A percentile compares a stretch with the other conserved stretches of the same genome.
Conservation (phyloP, 495 filamentous ascomycete species). For the Cryomyces antarcticus region DNA sequence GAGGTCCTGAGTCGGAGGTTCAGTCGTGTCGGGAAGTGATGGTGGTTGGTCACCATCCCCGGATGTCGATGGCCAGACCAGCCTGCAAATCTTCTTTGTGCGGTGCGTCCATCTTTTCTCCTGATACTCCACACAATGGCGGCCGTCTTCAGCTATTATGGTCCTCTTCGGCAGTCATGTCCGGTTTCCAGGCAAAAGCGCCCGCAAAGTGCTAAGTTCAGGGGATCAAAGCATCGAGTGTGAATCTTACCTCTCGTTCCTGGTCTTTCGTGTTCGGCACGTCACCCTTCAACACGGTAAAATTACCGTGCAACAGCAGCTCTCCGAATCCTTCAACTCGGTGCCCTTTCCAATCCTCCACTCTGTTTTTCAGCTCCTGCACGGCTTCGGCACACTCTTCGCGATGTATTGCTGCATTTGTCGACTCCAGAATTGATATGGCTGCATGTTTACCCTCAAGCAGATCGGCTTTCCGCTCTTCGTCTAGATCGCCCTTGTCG, state of each 20-base stretch:
- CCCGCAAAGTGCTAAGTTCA: neutral
- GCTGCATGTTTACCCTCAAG: conserved; percentile 52
- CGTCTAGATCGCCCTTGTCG: conserved; percentile 55
- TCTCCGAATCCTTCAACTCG: conserved; percentile 78
- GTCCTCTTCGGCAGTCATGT: too few species aligned
- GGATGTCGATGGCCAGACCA: too few species aligned
- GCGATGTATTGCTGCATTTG: conserved; percentile 76
- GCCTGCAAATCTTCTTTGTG: too few species aligned
- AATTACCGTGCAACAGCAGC: conserved; percentile 75
- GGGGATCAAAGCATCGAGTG: neutral
- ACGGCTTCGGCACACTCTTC: conserved; percentile 64
- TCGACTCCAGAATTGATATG: conserved; percentile 53
- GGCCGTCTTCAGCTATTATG: too few species aligned
- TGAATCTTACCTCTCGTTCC: conserved; percentile 17
- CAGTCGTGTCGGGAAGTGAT: too few species aligned
- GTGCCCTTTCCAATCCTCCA: conserved; percentile 95
- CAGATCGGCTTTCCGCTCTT: conserved; percentile 46
- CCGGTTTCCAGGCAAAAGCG: neutral
- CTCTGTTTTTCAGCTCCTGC: conserved; percentile 57
- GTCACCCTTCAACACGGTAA: conserved; percentile 78
- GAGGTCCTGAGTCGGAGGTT: too few species aligned
- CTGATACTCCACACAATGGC: too few species aligned
- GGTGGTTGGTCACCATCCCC: too few species aligned
- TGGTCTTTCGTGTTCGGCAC: conserved; percentile 15
- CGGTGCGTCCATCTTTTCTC: too few species aligned